Evolutionary conservation across 305 asterid genomes (phyloP).

Genomic region (Fraxinus xanthoxyloides): DNA sequence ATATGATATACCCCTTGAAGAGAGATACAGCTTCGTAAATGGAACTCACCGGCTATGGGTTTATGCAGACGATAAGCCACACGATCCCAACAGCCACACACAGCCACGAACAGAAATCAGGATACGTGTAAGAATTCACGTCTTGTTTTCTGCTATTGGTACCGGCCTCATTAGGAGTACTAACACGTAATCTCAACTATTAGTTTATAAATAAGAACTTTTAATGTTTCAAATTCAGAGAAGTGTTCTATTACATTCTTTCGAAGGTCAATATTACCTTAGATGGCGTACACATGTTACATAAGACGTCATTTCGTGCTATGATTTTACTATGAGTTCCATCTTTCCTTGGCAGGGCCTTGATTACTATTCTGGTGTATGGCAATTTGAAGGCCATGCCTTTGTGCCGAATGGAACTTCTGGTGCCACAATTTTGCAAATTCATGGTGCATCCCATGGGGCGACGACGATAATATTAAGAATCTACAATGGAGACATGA

Average conservation of each 20-base stretch:
- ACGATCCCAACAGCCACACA: conserved; percentile 27
- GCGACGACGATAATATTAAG: conserved; percentile 29
- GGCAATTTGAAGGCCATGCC: conserved; percentile 43
- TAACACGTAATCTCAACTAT: neutral
- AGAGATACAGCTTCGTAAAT: conserved; percentile 27
- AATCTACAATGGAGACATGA: conserved; percentile 33
- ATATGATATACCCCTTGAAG: conserved; percentile 30
- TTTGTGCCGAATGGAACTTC: conserved; percentile 42
- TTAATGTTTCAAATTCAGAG: neutral
- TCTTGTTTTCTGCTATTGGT: neutral
- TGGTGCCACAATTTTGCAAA: conserved; percentile 38
- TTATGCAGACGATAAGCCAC: conserved; percentile 34
- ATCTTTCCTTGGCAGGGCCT: conserved; percentile 25
- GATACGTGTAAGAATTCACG: conserved; percentile 13
- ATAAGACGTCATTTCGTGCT: neutral
- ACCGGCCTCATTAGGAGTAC: neutral
- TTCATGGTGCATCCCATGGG: conserved; percentile 29
- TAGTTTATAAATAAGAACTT: neutral
- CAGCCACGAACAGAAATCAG: conserved; percentile 40
- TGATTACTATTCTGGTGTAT: conserved; percentile 36
- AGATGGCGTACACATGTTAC: neutral
- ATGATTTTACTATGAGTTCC: neutral
- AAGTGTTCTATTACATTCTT: neutral
- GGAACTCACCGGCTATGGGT: conserved; percentile 38
- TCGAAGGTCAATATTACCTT: neutral